Percentiles rank a stretch among this genome's conserved stretches.
phyloP scores from a whole-genome alignment of 2,329 filamentous ascomycete species.

The Thielaviopsis musarum region DNA sequence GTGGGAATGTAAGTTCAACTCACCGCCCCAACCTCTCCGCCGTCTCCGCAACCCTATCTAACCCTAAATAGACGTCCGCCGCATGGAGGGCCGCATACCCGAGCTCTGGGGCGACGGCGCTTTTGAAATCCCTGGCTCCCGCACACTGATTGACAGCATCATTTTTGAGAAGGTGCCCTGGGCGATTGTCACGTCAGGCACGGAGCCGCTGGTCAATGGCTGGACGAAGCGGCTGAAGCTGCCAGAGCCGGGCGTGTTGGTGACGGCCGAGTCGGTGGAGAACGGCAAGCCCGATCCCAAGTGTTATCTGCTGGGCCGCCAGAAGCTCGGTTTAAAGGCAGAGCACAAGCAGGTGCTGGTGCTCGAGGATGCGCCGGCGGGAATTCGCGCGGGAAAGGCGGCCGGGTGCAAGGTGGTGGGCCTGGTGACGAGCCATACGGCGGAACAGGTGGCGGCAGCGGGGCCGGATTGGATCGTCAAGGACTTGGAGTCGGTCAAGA shows the following conservation, averaged over 20 bases:
- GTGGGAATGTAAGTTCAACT: constrained; percentile 62
- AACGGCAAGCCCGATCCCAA: constrained; percentile 62
- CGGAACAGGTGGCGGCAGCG: constrained; percentile 53
- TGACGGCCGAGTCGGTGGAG: constrained; percentile 60
- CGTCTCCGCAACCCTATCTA: not conserved
- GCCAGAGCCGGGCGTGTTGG: constrained; percentile 46
- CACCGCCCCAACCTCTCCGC: not conserved
- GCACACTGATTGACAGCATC: constrained; percentile 50
- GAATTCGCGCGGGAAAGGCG: constrained; percentile 66
- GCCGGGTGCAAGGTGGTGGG: constrained; percentile 75
- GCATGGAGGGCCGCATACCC: constrained; percentile 65
- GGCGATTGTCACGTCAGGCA: constrained; percentile 75
- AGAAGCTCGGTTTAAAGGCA: constrained; percentile 37
- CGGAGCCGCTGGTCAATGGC: constrained; percentile 47
- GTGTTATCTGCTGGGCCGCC: constrained; percentile 54
- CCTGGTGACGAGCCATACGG: constrained; percentile 68
- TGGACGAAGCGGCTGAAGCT: constrained; percentile 55
- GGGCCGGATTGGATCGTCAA: constrained; percentile 78
- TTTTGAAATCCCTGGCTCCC: constrained; percentile 70
- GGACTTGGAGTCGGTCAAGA: constrained; percentile 57
- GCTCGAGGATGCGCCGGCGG: constrained; percentile 77
- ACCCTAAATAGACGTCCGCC: constrained; percentile 48
- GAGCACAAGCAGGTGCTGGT: constrained; percentile 46
- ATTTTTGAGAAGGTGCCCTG: constrained; percentile 49
- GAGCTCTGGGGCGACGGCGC: constrained; percentile 61